Percentiles rank a stretch among this genome's conserved stretches.
These are phyloP conservation scores for Leishmania tropica DNA, from an alignment of 208 protist species.

Conservation along the genomic window DNA sequence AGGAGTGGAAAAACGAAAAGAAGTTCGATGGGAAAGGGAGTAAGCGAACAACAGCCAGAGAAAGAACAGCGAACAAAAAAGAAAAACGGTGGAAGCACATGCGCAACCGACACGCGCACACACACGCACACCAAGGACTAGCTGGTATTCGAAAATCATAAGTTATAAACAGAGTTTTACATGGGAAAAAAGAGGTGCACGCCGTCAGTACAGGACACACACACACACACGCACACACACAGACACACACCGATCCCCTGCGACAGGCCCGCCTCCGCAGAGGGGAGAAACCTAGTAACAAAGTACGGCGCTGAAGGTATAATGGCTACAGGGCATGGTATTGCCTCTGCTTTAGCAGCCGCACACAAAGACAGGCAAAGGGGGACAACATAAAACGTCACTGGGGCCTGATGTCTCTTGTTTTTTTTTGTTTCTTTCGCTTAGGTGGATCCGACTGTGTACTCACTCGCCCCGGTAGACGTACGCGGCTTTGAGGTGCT, in stretches of 20 bases:
- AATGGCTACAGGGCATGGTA: neutral
- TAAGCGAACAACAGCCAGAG: neutral
- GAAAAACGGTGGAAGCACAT: neutral
- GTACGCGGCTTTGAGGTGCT: constrained; percentile 37
- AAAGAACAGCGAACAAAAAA: neutral
- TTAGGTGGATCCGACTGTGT: neutral
- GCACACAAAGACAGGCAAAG: neutral
- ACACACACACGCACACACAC: no score
- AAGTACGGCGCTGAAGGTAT: neutral
- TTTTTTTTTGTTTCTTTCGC: neutral
- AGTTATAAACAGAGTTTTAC: neutral
- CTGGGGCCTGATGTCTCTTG: neutral
- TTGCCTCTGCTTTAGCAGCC: neutral
- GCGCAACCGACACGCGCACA: neutral
- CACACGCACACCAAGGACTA: neutral
- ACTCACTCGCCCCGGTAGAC: constrained; percentile 43
- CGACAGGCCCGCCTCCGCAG: neutral
- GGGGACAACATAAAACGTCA: constrained; percentile 12
- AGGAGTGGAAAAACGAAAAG: neutral
- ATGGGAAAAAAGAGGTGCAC: neutral
- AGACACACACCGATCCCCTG: neutral
- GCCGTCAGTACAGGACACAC: neutral
- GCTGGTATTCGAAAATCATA: neutral
- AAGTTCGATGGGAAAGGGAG: neutral
- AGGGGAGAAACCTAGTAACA: neutral